phyloP scores from a whole-genome alignment of 2,329 filamentous ascomycete species.

The Beauveria scarabaeidicola region DNA sequence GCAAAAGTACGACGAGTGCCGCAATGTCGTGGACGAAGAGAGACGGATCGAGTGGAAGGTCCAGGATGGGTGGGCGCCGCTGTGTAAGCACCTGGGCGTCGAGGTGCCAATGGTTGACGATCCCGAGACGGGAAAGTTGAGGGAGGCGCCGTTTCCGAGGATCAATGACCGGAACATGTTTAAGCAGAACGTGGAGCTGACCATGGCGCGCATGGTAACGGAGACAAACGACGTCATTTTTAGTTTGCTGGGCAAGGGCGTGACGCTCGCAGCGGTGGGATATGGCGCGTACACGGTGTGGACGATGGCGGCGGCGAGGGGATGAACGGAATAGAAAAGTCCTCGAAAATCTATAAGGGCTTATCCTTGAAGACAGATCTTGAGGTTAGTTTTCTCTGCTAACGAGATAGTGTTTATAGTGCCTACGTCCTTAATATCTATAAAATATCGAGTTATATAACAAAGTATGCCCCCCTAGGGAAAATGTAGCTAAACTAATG shows the following conservation, averaged over 20 bases:
- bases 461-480: no score
- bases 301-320: background rate
- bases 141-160: conserved; percentile 16
- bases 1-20: conserved; percentile 28
- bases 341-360: no score
- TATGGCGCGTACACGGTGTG: conserved; percentile 1
- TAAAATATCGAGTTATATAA: no score
- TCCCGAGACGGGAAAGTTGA: conserved; percentile 16
- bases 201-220: conserved; percentile 5
- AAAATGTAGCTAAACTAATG: no score
- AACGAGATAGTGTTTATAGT: no score
- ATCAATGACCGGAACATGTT: conserved; percentile 16
- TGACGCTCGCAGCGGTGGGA: background rate
- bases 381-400: no score
- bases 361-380: no score
- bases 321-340: background rate
- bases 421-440: no score
- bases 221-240: background rate
- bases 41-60: conserved; percentile 31
- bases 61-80: conserved; percentile 32
- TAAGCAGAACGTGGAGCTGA: background rate
- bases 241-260: background rate
- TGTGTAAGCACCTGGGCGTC: conserved; percentile 32
- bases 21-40: conserved; percentile 24
- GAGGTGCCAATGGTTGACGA: conserved; percentile 26